Conservation (phyloP, 2,329 filamentous ascomycete species). For the Dothistroma septosporum region DNA sequence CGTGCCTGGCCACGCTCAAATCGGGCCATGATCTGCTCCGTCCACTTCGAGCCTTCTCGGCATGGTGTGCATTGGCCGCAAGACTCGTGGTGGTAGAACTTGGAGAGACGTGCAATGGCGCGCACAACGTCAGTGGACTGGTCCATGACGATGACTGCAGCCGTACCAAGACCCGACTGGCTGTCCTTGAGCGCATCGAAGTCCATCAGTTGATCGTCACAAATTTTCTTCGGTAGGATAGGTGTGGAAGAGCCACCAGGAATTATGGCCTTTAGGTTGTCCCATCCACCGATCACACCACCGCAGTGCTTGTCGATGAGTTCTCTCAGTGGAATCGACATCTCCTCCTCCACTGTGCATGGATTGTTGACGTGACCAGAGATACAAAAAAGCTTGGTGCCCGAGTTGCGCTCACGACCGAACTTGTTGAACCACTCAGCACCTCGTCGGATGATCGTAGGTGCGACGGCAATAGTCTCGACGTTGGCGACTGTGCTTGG, state of each 20-base stretch:
- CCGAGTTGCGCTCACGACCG: conserved; percentile 91
- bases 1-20: conserved; percentile 89
- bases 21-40: conserved; percentile 95
- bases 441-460: conserved; percentile 91
- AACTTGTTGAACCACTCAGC: conserved; percentile 90
- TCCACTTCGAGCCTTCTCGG: conserved; percentile 98
- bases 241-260: conserved; percentile 96
- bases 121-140: conserved; percentile 95
- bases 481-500: conserved; percentile 98
- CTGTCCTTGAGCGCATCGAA: conserved; percentile 98
- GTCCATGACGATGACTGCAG: conserved; percentile 98
- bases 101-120: conserved; percentile 84
- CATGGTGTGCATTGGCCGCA: conserved; percentile 99
- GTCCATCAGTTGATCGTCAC: conserved; percentile 97
- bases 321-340: conserved; percentile 94
- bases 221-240: conserved; percentile 82
- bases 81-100: conserved; percentile 98
- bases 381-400: conserved; percentile 98
- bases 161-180: conserved; percentile 93
- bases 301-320: conserved; percentile 98
- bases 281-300: conserved; percentile 93
- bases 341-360: conserved; percentile 96
- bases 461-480: conserved; percentile 91
- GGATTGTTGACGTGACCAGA: conserved; percentile 99
- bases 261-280: conserved; percentile 92